phyloP scores from a whole-genome alignment of 1,139 yeast genomes.

The Ogataea hybrid region DNA sequence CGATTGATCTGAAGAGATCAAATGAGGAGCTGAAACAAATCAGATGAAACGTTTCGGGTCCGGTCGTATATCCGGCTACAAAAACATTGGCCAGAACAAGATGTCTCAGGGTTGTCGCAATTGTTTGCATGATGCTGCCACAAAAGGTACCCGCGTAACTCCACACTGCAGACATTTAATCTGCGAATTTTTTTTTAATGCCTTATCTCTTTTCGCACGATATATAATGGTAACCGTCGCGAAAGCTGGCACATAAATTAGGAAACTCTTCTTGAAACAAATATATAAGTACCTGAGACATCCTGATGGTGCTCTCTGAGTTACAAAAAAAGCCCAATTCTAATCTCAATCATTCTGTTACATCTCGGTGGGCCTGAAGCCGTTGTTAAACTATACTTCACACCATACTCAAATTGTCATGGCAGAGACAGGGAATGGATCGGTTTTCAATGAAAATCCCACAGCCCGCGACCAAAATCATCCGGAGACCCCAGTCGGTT shows the following conservation, averaged over 20 bases:
- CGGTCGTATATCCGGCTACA: not conserved
- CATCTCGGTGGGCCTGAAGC: slow-evolving; percentile 4
- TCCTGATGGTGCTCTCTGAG: slow-evolving; percentile 6
- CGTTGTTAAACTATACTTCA: slow-evolving; percentile 1
- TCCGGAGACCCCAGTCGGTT: slow-evolving; percentile 1
- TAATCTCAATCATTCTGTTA: slow-evolving; percentile 5
- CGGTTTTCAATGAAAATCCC: slow-evolving; percentile 7
- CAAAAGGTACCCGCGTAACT: slow-evolving; percentile 1
- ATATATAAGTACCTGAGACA: slow-evolving; percentile 12
- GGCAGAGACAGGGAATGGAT: slow-evolving; percentile 9
- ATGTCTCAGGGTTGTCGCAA: not conserved
- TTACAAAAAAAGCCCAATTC: slow-evolving; percentile 4
- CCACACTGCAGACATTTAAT: slow-evolving; percentile 9
- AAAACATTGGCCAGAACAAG: not conserved
- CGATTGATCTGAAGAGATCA: not conserved
- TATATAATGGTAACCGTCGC: slow-evolving; percentile 1
- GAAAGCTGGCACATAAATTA: not conserved
- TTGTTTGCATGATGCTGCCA: not conserved
- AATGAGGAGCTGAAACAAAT: not conserved
- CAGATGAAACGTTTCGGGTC: not conserved
- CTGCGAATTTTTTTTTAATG: slow-evolving; percentile 2
- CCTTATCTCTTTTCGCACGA: slow-evolving; percentile 6
- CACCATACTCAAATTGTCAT: slow-evolving; percentile 3
- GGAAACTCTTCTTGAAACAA: slow-evolving; percentile 10
- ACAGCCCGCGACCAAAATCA: slow-evolving; percentile 4